Conservation (phyloP, 805 yeast species). For the Candida sphagnicola region DNA sequence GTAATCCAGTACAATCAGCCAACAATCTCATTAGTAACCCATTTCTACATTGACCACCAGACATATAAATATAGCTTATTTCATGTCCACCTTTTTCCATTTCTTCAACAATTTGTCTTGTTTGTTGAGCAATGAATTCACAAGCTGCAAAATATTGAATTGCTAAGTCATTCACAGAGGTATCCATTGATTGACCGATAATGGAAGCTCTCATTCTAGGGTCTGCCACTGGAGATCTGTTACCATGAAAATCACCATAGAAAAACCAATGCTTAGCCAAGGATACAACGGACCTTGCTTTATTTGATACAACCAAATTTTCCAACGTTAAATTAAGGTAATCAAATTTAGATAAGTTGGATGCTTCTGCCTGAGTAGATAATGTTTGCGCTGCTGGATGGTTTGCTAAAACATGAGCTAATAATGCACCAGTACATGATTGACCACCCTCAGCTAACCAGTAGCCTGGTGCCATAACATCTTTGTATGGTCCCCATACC, state of each 20-base stretch:
- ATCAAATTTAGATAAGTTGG: constrained; percentile 75
- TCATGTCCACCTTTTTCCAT: constrained; percentile 79
- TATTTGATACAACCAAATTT: constrained; percentile 50
- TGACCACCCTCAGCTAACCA: constrained; percentile 99
- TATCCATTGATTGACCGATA: constrained; percentile 91
- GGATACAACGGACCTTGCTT: constrained; percentile 68
- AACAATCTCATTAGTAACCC: constrained; percentile 81
- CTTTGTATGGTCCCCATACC: constrained; percentile 98
- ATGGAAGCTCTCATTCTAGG: constrained; percentile 89
- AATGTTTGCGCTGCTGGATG: constrained; percentile 87
- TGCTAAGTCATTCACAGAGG: constrained; percentile 79
- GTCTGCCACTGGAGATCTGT: constrained; percentile 96
- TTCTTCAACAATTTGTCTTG: constrained; percentile 87
- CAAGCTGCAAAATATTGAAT: constrained; percentile 87
- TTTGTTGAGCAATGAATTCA: constrained; percentile 96
- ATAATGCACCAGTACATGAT: constrained; percentile 90
- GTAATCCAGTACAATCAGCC: constrained; percentile 90
- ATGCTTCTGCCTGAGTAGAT: constrained; percentile 60
- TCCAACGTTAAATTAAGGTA: constrained; percentile 75
- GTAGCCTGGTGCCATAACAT: constrained; percentile 80
- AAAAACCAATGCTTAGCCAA: constrained; percentile 83
- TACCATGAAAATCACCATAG: constrained; percentile 96
- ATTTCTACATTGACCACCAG: constrained; percentile 97
- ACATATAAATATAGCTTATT: constrained; percentile 74
- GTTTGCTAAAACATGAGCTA: constrained; percentile 80